A percentile compares a stretch with the other conserved stretches of the same genome.
Conservation (phyloP, 208 protist species). For the Crithidia fasciculata region DNA sequence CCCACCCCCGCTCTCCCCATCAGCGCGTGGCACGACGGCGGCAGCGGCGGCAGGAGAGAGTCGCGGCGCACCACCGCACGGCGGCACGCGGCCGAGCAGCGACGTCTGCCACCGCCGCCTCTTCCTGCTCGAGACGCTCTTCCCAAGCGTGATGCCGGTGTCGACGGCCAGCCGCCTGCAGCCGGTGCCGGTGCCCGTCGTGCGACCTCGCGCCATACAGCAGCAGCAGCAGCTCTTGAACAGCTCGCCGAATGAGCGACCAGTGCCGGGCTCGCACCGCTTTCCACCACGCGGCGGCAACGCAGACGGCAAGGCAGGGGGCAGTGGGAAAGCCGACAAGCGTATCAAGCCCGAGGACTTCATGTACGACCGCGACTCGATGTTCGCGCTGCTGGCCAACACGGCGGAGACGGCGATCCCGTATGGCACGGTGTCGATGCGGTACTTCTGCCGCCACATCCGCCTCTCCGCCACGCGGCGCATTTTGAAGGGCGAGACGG, state of each 20-base stretch:
- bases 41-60: background rate
- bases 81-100: constrained; percentile 8
- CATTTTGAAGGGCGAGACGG: constrained; percentile 20
- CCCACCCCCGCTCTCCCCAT: constrained; percentile 10
- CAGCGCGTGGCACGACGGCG: background rate
- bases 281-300: background rate
- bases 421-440: constrained; percentile 30
- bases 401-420: constrained; percentile 25
- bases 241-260: too few relatives aligned
- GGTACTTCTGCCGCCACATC: constrained; percentile 38
- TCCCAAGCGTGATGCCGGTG: constrained; percentile 29
- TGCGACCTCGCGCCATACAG: background rate
- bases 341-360: constrained; percentile 26
- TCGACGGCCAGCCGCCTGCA: constrained; percentile 14
- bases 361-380: constrained; percentile 36
- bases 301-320: background rate
- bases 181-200: constrained; percentile 6
- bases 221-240: too few relatives aligned
- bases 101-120: constrained; percentile 36
- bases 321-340: background rate
- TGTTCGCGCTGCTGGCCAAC: constrained; percentile 24
- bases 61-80: background rate
- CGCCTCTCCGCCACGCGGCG: constrained; percentile 36
- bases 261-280: too few relatives aligned
- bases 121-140: constrained; percentile 34